Base-by-base conservation (phyloP, 1,139 yeast species). In the Saccharomycopsis hybrid region DNA sequence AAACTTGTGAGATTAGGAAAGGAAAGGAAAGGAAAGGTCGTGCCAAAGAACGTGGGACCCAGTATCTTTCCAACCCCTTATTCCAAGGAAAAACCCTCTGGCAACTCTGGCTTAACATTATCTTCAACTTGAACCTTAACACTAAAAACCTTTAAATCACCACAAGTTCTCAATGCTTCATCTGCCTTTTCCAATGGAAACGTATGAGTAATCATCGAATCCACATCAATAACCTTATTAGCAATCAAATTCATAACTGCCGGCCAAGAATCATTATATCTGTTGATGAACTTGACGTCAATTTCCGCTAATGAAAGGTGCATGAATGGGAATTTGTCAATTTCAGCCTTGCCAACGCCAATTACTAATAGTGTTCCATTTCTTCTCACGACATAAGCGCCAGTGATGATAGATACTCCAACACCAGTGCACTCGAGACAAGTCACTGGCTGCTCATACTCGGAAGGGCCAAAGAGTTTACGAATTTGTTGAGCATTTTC, bases 221-320 rank as follows among this genome's bases (percentile, higher is more conserved):
- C 62, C 31, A 61, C 66, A 47, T 64, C 56, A 42, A 65, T 57
- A 33, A 61, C 61, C 28, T 62, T 62, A 38, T 62, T 59, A 25
- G 59, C 56, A 46, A 65, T 62, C 45, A 65, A 57, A 40, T 60
- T 59, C 41, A 65, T 65, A 25, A 51, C 54, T 3, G 65, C 58
- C 31, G 67, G 72, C 72, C 72, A 69, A 8, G 71, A 61, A 49
- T 66, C 69, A 46, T 67, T 66, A 55, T 68, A 69, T 57, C 72
- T 62, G 58, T 69, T 68, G 54, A 67, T 67, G 52, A 69, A 68
- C 53, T 63, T 67, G 44, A 69, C 64, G 55, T 69, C 71, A 46
- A 68, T 63, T 50, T 69, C 72, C 35, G 66, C 70, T 25, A 69
- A 57, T 4, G 72, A 69, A 25, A 68, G 56, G 33, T 65, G 68